Percentiles rank a stretch among this genome's conserved stretches.
Conservation (phyloP, 169 alveolate species). For the Eimeria tenella region DNA sequence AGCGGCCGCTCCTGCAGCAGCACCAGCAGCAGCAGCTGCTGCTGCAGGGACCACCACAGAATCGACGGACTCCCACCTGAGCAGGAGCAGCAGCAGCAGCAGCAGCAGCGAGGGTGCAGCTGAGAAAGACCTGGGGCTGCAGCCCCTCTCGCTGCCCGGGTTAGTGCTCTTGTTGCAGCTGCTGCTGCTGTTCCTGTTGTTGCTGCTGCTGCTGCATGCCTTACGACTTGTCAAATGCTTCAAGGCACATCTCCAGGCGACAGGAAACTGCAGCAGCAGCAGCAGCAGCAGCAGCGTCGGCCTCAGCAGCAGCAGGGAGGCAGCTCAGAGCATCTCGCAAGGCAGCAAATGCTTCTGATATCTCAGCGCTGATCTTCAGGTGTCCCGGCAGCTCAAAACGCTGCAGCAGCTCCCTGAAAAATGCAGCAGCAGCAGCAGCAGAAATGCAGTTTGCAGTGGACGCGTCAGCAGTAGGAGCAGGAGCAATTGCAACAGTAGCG, state of each 20-base stretch:
- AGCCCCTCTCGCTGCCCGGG: not conserved
- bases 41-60: constrained; percentile 26
- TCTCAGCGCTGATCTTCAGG: constrained; percentile 43
- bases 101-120: not conserved
- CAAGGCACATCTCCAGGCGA: not conserved
- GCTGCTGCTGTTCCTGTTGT: not conserved
- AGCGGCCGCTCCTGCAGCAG: constrained; percentile 39
- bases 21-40: constrained; percentile 2
- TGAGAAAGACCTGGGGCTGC: not conserved
- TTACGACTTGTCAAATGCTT: not conserved
- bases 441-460: not conserved
- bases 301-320: constrained; percentile 9
- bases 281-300: not conserved
- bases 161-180: not conserved
- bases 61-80: not conserved
- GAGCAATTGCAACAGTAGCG: not conserved
- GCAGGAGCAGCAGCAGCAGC: not conserved
- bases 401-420: constrained; percentile 51
- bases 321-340: constrained; percentile 48
- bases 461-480: not conserved
- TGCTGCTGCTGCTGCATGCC: constrained; percentile 8
- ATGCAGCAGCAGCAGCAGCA: not conserved
- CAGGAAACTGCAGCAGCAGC: not conserved
- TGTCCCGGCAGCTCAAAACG: constrained; percentile 46
- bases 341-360: constrained; percentile 20